phyloP scores from a whole-genome alignment of 106 monocot species.

The Dioscorea zingiberensis region DNA sequence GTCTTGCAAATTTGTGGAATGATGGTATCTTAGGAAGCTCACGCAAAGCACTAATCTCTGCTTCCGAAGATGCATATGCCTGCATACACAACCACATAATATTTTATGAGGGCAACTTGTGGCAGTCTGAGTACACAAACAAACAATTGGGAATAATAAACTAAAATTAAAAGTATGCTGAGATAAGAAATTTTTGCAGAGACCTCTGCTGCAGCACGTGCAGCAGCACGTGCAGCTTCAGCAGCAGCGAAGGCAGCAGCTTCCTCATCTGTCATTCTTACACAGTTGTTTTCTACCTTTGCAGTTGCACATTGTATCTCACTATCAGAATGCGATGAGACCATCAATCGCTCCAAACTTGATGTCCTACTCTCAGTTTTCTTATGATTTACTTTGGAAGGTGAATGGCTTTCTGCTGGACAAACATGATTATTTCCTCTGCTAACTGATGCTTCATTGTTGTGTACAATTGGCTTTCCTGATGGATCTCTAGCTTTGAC shows the following conservation, averaged over 20 bases:
- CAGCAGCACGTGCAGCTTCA: slow-evolving; percentile 81
- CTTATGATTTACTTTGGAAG: slow-evolving; percentile 30
- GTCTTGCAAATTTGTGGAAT: slow-evolving; percentile 88
- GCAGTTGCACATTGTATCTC: slow-evolving; percentile 17
- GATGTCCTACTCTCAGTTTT: slow-evolving; percentile 27
- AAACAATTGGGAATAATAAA: background rate
- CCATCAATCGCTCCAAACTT: slow-evolving; percentile 26
- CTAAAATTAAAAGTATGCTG: background rate
- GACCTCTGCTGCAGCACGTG: slow-evolving; percentile 85
- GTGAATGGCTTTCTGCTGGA: slow-evolving; percentile 29
- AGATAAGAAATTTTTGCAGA: slow-evolving; percentile 14
- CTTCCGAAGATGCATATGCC: slow-evolving; percentile 93
- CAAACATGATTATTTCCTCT: slow-evolving; percentile 25
- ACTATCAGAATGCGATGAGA: slow-evolving; percentile 17
- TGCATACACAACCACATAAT: slow-evolving; percentile 13
- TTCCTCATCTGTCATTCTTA: slow-evolving; percentile 60
- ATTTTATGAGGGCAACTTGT: background rate
- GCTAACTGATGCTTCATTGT: slow-evolving; percentile 24
- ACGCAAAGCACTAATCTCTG: slow-evolving; percentile 33
- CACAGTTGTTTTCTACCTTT: slow-evolving; percentile 15
- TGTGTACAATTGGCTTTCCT: slow-evolving; percentile 20
- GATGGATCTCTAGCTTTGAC: slow-evolving; percentile 36
- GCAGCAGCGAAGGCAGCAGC: slow-evolving; percentile 82
- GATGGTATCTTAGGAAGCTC: slow-evolving; percentile 99
- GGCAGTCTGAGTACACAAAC: background rate